Evolutionary conservation across 2,329 filamentous ascomycete genomes (phyloP), one percentile per base, ranked within the genome.

Genomic region (Diplodia corticola): DNA sequence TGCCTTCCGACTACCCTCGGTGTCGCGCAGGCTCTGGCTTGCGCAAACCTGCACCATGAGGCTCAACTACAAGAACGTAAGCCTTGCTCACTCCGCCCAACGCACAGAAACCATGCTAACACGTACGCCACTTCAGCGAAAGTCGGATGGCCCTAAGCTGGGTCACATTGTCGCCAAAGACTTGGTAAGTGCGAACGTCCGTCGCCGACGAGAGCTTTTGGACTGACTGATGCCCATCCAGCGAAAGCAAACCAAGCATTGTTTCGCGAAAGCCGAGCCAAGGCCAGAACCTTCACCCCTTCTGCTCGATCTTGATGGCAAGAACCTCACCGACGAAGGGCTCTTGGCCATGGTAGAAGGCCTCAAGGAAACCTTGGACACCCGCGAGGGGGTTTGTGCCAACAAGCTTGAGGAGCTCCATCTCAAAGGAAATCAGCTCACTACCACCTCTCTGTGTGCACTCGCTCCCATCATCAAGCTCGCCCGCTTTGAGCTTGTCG

Each of bases 331-430:
- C 1, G 80, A 83, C 65, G 78, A 80, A 9, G 82, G 82, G 10
- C 75, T 83, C 12, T 68, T 67, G 2, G 75, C 77, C 15, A 76
- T 84, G 67, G 77, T 79, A n/a, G 74, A 77, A 59, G 80, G 79
- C 20, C 73, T 85, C 10, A 69, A 78, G 20, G 69, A 73, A 22
- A 80, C 79, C 9, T 72, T 83, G 63, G 67, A 71, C 26, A 76
- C 73, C 49, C 73, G 40, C 10, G 24, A 51, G 72, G 64, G 76
- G 73, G 24, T 66, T 17, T 54, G 57, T 10, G 70, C 70, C 24
- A 70, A 80, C n/a, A 76, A 71, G 30, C 72, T 85, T 12, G 79
- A 81, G 40, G 81, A 82, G 67, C 71, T 85, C 24, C 79, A 81
- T 67, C 71, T 85, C 4, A 75, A 75, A 46, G 76, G 75, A 30